These are phyloP conservation scores for Candida vaughaniae DNA, from an alignment of 805 yeast species.

Conservation along the genomic window DNA sequence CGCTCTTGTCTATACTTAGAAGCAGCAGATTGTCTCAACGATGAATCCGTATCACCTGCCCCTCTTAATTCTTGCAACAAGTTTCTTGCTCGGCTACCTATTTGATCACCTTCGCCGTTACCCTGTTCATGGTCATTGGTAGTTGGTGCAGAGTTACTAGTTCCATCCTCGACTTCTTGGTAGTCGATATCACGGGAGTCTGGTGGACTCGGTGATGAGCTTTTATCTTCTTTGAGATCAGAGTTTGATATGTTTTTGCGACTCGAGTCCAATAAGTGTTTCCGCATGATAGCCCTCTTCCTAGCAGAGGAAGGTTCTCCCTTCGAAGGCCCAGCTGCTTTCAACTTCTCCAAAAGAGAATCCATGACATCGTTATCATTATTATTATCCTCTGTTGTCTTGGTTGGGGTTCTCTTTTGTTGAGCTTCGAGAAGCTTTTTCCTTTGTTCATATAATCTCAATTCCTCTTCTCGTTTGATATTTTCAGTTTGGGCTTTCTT, in stretches of 20 bases:
- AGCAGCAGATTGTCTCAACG: slow-evolving; percentile 36
- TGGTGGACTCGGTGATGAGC: slow-evolving; percentile 10
- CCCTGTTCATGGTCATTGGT: slow-evolving; percentile 7
- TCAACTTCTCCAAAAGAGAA: slow-evolving; percentile 76
- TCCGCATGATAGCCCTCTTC: slow-evolving; percentile 73
- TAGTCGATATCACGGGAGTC: not conserved
- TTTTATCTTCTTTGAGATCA: slow-evolving; percentile 3
- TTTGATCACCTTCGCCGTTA: slow-evolving; percentile 26
- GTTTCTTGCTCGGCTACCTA: slow-evolving; percentile 61
- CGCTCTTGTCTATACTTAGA: slow-evolving; percentile 40
- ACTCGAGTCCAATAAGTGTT: slow-evolving; percentile 47
- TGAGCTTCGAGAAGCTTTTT: slow-evolving; percentile 59
- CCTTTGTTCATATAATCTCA: slow-evolving; percentile 70
- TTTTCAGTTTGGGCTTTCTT: slow-evolving; percentile 67
- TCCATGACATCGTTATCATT: slow-evolving; percentile 72
- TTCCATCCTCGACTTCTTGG: slow-evolving; percentile 14
- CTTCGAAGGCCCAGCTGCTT: slow-evolving; percentile 78
- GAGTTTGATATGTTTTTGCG: slow-evolving; percentile 4
- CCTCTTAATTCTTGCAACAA: slow-evolving; percentile 60
- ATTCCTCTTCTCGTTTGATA: slow-evolving; percentile 64
- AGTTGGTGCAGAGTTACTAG: slow-evolving; percentile 11
- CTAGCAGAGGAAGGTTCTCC: slow-evolving; percentile 80
- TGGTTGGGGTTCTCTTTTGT: slow-evolving; percentile 20
- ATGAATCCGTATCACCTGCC: slow-evolving; percentile 15
- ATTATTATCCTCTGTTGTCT: slow-evolving; percentile 32